Evolutionary conservation across 495 filamentous ascomycete species (phyloP), one percentile per base, ranked within the genome.

Genomic region (Elasticomyces elasticus): DNA sequence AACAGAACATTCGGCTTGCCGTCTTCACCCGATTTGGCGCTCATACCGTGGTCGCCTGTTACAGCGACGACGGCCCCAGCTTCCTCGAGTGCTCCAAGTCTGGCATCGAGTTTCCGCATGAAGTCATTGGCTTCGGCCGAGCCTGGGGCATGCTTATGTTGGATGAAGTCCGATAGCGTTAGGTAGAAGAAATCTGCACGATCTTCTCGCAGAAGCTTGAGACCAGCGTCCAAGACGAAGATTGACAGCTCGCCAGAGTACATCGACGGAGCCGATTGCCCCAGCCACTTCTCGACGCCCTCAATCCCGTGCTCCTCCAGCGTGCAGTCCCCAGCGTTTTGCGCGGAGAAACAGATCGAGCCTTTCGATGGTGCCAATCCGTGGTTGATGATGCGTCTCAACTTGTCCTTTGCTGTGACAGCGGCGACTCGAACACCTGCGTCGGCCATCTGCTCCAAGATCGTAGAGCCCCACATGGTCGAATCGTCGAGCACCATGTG

Each of bases 91-190:
- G 41, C 61, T 38, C 60, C 54, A 10, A 71, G 25, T 1, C 69
- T 58, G 13, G 43, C 40, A 44, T 71, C 69, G 38, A 71, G 54
- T 5, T 60, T 51, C 5, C 38, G 37, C 47, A 68, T 57, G 44
- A 71, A 71, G 0, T 65, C 62, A 54, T 70, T 59, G 7, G 66
- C 54, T 46, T 70, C 68, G 24, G 56, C 53, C 23, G 49, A 50
- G 17, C 68, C 64, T 15, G 69, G 68, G 1, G 64, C 60, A 55
- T 71, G 49, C 48, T 70, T 69, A 46, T 72, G 67, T 46, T 71
- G 68, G 11, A 71, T 52, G 26, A 57, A 71, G 42, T 71, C 68
- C 2, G 70, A 71, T 1, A 72, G 55, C n/a, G 70, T 71, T 43
- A 72, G 49, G 40, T 73, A 71, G 26, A 69, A 55, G 25, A 73